A percentile compares a stretch with the other conserved stretches of the same genome.
phyloP scores from a whole-genome alignment of 169 alveolate genomes.

The Cryptosporidium andersoni region DNA sequence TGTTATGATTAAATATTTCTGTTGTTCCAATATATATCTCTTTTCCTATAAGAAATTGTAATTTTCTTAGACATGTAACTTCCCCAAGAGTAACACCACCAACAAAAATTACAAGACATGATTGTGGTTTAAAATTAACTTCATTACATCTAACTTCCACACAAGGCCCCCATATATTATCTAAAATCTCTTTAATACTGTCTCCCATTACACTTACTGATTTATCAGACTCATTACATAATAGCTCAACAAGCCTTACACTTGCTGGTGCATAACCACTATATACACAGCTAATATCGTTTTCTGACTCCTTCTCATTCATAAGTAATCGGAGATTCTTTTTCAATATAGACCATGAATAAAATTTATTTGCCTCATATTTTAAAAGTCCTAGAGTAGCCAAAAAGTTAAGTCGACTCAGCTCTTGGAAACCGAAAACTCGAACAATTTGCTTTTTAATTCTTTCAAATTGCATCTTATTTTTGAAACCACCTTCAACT shows the following conservation, averaged over 20 bases:
- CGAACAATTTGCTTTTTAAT: slow-evolving; percentile 56
- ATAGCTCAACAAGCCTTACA: slow-evolving; percentile 34
- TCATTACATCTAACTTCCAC: slow-evolving; percentile 18
- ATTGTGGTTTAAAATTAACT: not conserved
- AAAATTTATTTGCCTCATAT: slow-evolving; percentile 29
- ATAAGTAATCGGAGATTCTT: slow-evolving; percentile 66
- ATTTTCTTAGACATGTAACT: slow-evolving; percentile 74
- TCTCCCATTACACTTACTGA: not conserved
- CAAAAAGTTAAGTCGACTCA: slow-evolving; percentile 68
- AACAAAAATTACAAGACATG: slow-evolving; percentile 72
- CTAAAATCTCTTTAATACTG: slow-evolving; percentile 26
- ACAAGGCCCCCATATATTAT: slow-evolving; percentile 68
- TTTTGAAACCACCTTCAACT: slow-evolving; percentile 72
- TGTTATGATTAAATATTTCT: slow-evolving; percentile 42
- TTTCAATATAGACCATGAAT: slow-evolving; percentile 47
- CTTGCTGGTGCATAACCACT: slow-evolving; percentile 80
- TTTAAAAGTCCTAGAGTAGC: slow-evolving; percentile 75
- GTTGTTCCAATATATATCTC: slow-evolving; percentile 61
- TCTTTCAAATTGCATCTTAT: slow-evolving; percentile 62
- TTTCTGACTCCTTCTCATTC: slow-evolving; percentile 72
- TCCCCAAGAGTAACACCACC: slow-evolving; percentile 81
- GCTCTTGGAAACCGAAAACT: slow-evolving; percentile 73
- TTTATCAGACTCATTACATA: slow-evolving; percentile 1
- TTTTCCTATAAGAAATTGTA: slow-evolving; percentile 22
- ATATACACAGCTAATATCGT: slow-evolving; percentile 75